A percentile compares a stretch with the other conserved stretches of the same genome.
Evolutionary conservation across 2,329 filamentous ascomycete species (phyloP).

Genomic region (Monascus ruber): DNA sequence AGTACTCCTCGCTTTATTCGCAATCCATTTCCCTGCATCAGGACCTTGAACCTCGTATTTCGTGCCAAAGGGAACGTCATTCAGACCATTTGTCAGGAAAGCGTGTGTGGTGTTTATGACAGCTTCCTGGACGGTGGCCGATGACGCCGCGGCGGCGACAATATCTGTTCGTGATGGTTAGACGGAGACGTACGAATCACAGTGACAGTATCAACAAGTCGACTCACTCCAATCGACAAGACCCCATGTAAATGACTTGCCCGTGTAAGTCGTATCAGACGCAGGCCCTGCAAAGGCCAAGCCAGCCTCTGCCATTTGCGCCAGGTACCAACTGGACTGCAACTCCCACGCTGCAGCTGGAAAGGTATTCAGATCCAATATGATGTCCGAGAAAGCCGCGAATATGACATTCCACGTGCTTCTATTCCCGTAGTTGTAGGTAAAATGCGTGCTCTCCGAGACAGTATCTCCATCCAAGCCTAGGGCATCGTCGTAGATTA

Average conservation of each 20-base stretch:
- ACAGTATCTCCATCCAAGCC: slow-evolving; percentile 11
- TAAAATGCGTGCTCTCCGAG: slow-evolving; percentile 20
- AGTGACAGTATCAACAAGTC: slow-evolving; percentile 25
- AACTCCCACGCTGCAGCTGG: slow-evolving; percentile 21
- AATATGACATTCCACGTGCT: slow-evolving; percentile 20
- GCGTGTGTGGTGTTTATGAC: slow-evolving; percentile 22
- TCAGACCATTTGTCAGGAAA: slow-evolving; percentile 23
- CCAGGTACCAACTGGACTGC: slow-evolving; percentile 22
- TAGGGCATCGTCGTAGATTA: slow-evolving; percentile 18
- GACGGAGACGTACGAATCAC: background rate
- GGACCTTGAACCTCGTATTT: slow-evolving; percentile 19
- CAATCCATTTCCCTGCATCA: slow-evolving; percentile 12
- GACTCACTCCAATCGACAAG: slow-evolving; percentile 24
- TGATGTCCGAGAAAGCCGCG: slow-evolving; percentile 26
- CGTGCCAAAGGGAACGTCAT: slow-evolving; percentile 26
- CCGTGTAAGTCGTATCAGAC: background rate
- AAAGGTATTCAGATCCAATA: slow-evolving; percentile 25
- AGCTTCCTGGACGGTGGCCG: slow-evolving; percentile 9
- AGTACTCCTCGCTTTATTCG: slow-evolving; percentile 21
- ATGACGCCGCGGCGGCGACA: slow-evolving; percentile 14
- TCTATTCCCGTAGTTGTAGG: slow-evolving; percentile 19
- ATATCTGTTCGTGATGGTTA: background rate
- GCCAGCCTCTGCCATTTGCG: slow-evolving; percentile 16
- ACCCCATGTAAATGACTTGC: background rate
- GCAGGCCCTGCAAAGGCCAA: slow-evolving; percentile 20